Evolutionary conservation across 164 flowering plant genomes (phyloP).

Genomic region (Stephania yunnanensis): DNA sequence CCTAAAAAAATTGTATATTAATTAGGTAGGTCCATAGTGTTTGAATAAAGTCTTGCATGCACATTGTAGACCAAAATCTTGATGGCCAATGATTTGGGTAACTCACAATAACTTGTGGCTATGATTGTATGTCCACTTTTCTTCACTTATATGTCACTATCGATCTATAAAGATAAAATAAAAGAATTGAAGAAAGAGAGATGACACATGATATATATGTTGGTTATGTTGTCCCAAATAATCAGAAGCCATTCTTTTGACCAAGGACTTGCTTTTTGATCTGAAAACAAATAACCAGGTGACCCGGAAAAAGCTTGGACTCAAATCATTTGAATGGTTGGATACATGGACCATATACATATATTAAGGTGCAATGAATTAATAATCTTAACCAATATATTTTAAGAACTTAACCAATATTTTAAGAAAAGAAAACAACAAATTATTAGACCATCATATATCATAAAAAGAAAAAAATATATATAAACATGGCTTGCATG

Average conservation of each 20-base stretch:
- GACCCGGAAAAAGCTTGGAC: background rate
- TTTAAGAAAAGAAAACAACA: no score
- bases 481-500: background rate
- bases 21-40: background rate
- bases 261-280: background rate
- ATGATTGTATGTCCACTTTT: background rate
- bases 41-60: conserved; percentile 1
- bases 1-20: no score
- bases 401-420: no score
- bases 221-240: conserved; percentile 1
- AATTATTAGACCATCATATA: no score
- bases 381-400: background rate
- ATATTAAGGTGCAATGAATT: background rate
- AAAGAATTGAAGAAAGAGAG: conserved; percentile 1
- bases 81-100: conserved; percentile 2
- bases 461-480: no score
- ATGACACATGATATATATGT: background rate
- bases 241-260: conserved; percentile 2
- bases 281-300: background rate
- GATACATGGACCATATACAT: background rate
- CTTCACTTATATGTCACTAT: background rate
- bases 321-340: background rate
- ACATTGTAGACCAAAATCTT: background rate
- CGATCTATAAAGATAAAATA: background rate
- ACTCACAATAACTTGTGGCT: conserved; percentile 1